Conservation (phyloP, 495 filamentous ascomycete genomes). For the Penicillium arizonense region DNA sequence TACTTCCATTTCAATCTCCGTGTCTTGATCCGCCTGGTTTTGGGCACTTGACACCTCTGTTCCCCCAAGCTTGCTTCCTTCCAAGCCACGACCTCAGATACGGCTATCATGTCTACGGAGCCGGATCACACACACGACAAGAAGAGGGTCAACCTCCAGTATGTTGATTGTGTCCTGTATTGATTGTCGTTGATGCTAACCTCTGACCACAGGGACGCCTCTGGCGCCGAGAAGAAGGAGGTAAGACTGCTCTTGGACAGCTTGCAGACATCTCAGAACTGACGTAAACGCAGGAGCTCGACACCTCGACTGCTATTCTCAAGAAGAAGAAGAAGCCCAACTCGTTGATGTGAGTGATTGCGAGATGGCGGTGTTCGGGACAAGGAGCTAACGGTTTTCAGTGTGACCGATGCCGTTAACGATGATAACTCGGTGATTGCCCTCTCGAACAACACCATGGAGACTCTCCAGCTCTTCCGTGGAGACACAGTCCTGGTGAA, state of each 20-base stretch:
- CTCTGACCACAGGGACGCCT: slow-evolving; percentile 66
- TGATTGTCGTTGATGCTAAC: slow-evolving; percentile 33
- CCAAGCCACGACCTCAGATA: slow-evolving; percentile 26
- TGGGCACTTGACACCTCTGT: slow-evolving; percentile 18
- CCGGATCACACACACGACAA: slow-evolving; percentile 71
- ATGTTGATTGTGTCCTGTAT: slow-evolving; percentile 34
- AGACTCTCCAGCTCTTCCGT: slow-evolving; percentile 94
- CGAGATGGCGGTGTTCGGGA: not conserved
- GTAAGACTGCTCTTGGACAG: slow-evolving; percentile 47
- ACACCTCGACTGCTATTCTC: slow-evolving; percentile 94
- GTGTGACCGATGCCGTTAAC: slow-evolving; percentile 95
- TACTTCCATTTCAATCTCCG: not conserved
- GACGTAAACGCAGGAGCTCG: slow-evolving; percentile 64
- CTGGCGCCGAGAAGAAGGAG: slow-evolving; percentile 83
- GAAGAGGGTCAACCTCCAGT: slow-evolving; percentile 92
- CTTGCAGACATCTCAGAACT: slow-evolving; percentile 20
- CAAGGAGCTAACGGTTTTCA: slow-evolving; percentile 44
- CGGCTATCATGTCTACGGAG: slow-evolving; percentile 46
- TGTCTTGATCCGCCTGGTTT: slow-evolving; percentile 9
- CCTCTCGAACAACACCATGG: slow-evolving; percentile 98
- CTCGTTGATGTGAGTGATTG: slow-evolving; percentile 78
- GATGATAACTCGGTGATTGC: slow-evolving; percentile 99
- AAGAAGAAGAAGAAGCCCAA: slow-evolving; percentile 99
- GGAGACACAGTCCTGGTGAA: slow-evolving; percentile 97
- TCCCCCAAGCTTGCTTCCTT: slow-evolving; percentile 22